Conservation (phyloP, 2,329 filamentous ascomycete genomes). For the Coniochaeta sp. region DNA sequence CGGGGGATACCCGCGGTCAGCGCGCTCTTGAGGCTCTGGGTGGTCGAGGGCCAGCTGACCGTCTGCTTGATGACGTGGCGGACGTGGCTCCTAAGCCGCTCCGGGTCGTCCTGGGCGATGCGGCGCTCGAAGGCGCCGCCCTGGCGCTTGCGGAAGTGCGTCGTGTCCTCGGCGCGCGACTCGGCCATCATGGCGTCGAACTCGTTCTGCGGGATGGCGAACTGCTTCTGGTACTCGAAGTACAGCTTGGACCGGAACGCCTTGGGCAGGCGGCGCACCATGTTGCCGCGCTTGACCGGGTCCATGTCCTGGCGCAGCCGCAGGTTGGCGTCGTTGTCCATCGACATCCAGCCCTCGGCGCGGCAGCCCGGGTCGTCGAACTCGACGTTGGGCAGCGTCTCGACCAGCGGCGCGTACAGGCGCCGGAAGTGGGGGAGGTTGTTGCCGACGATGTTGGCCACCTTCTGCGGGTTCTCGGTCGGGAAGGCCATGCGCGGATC, state of each 20-base stretch:
- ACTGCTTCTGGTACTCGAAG: constrained; percentile 90
- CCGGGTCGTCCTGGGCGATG: constrained; percentile 63
- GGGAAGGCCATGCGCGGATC: constrained; percentile 92
- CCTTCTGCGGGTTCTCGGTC: constrained; percentile 86
- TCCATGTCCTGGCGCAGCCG: constrained; percentile 86
- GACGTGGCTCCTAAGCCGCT: constrained; percentile 63
- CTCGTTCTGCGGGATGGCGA: constrained; percentile 73
- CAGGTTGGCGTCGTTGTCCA: constrained; percentile 56
- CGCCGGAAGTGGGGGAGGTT: constrained; percentile 89
- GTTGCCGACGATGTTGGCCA: constrained; percentile 86
- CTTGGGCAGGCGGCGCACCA: constrained; percentile 86
- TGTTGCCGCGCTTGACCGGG: constrained; percentile 82
- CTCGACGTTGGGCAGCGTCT: constrained; percentile 79
- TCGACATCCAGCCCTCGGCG: constrained; percentile 52
- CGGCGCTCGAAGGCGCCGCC: constrained; percentile 81
- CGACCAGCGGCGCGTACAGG: constrained; percentile 82
- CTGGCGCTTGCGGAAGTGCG: constrained; percentile 63
- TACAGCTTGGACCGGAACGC: constrained; percentile 85
- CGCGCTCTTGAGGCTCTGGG: constrained; percentile 77
- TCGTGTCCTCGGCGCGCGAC: constrained; percentile 62
- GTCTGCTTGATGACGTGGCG: constrained; percentile 76
- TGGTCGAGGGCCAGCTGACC: constrained; percentile 84
- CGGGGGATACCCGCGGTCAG: constrained; percentile 69
- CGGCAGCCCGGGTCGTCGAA: constrained; percentile 61
- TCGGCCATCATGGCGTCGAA: constrained; percentile 80